Base-by-base conservation (phyloP, 768 basidiomycete genomes). In the Daedaleopsis sinensis region DNA sequence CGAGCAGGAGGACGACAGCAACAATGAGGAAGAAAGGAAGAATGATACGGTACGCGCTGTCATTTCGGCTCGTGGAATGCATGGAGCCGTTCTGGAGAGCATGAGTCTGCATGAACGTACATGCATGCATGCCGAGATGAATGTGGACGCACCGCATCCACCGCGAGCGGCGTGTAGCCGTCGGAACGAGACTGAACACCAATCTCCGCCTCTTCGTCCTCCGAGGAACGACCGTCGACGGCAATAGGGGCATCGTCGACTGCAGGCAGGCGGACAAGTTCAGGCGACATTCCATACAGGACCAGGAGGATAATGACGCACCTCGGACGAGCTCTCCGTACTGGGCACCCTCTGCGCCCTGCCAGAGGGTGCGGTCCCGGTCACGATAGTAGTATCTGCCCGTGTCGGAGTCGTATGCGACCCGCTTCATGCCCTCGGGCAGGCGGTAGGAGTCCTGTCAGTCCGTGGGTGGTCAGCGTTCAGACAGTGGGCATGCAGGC, bases 391-490 rank as follows among this genome's bases (percentile, higher is more conserved):
- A 80, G 76, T 92, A 91, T 51, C 81, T 76, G 52, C 83, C 81
- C 1, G 80, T 79, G 75, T 93, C 91, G 4, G 86, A 76, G 73
- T 93, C 91, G 69, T 92, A 93, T 12, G 90, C 91, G 58, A 89
- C 83, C 37, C 91, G 84, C 62, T 84, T 77, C 70, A 82, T 73
- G 44, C 82, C 82, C 55, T 79, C 79, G 1, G 83, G 82, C 54
- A 84, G 78, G 63, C 82, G 77, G 66, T 82, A 80, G n/a, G 77
- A 75, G 59, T 84, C 82, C 82, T 84, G 59, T 13, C 3, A 54
- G 47, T 52, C 52, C 62, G 48, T n/a, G 58, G 46, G 47, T 36
- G 37, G 15, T 27, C 44, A 44, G 21, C 13, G n/a, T 23, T 19
- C 15, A 23, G 21, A 11, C 23, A 18, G 23, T 46, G 43, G 52